Percentiles rank a stretch among this genome's conserved stretches.
These are phyloP conservation scores for Senecio squalidus DNA, from an alignment of 140 eudicot species.

Conservation along the genomic window DNA sequence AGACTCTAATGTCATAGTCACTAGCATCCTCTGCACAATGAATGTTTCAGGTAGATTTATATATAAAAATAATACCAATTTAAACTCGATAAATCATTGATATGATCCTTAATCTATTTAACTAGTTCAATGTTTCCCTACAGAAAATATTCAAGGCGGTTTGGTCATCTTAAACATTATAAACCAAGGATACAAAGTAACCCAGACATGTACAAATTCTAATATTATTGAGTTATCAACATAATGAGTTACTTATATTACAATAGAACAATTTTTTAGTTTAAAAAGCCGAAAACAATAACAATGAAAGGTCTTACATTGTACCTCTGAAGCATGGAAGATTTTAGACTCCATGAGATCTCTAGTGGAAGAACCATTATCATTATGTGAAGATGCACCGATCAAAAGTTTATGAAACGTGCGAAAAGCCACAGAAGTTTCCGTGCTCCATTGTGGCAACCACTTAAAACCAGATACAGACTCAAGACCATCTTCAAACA, in stretches of 20 bases:
- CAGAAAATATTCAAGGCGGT: no score
- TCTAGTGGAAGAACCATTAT: conserved; percentile 34
- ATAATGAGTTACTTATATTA: neutral
- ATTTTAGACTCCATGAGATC: conserved; percentile 58
- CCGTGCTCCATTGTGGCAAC: conserved; percentile 96
- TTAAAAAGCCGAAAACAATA: conserved; percentile 17
- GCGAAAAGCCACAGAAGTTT: conserved; percentile 87
- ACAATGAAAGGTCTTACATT: conserved; percentile 30
- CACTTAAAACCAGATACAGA: conserved; percentile 81
- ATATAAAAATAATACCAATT: no score
- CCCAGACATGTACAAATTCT: neutral
- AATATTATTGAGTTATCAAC: neutral
- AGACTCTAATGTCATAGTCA: conserved; percentile 56
- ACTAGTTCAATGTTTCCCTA: no score
- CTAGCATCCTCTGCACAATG: conserved; percentile 58
- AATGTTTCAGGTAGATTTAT: conserved; percentile 12
- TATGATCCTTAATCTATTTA: no score
- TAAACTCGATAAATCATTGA: no score
- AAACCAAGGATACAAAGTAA: neutral
- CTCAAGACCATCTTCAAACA: conserved; percentile 74
- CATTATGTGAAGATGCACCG: conserved; percentile 64
- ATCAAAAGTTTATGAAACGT: conserved; percentile 77
- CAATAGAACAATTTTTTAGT: neutral
- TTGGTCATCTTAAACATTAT: no score
- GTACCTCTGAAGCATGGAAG: conserved; percentile 74